phyloP scores from a whole-genome alignment of 192 early-diverging fungal genomes.

The Coemansia sp. region DNA sequence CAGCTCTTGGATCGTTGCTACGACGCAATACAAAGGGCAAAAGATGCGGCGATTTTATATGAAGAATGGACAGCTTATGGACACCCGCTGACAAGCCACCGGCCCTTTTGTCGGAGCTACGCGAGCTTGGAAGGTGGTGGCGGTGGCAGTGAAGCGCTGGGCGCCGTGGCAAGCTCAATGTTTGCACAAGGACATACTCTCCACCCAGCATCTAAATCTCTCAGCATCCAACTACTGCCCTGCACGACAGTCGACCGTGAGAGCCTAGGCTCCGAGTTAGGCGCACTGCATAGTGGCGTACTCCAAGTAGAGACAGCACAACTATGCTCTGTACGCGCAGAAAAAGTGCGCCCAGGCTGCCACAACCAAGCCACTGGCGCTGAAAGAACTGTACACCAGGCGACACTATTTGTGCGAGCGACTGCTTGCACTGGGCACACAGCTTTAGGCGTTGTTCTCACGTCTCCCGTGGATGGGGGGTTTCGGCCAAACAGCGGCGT shows the following conservation, averaged over 20 bases:
- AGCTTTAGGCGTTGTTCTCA: background rate
- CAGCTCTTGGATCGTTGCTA: slow-evolving; percentile 1
- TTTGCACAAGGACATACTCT: background rate
- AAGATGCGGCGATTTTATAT: background rate
- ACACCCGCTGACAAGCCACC: background rate
- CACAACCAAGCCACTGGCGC: background rate
- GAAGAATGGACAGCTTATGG: background rate
- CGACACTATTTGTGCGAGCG: background rate
- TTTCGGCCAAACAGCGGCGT: background rate
- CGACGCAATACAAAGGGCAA: background rate
- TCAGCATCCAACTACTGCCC: background rate
- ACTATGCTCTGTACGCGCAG: background rate
- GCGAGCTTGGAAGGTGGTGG: background rate
- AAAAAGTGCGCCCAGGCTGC: background rate
- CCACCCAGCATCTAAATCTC: background rate
- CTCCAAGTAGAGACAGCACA: slow-evolving; percentile 1
- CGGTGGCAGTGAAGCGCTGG: background rate
- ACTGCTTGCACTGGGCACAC: background rate
- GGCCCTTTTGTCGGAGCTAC: background rate
- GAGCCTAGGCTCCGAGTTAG: background rate
- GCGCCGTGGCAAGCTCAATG: background rate
- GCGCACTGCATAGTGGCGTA: background rate
- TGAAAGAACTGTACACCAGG: slow-evolving; percentile 1
- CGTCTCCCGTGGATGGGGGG: background rate
- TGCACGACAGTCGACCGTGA: background rate